These are phyloP conservation scores for Zygosaccharomyces sapae DNA, from an alignment of 1,139 yeast species.

Conservation along the genomic window DNA sequence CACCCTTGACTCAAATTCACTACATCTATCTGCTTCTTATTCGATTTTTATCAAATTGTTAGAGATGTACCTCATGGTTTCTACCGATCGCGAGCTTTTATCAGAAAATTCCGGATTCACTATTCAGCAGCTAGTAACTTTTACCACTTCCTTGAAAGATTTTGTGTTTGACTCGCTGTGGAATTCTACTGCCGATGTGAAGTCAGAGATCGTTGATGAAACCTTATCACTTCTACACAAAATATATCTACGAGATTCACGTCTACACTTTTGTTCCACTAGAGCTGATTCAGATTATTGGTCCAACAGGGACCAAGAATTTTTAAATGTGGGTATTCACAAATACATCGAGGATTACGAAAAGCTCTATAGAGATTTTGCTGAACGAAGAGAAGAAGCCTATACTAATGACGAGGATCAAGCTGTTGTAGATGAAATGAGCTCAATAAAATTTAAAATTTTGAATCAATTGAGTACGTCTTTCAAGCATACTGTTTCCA, in stretches of 20 bases:
- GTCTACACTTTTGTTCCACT: constrained; percentile 49
- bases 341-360: constrained; percentile 29
- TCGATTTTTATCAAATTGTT: constrained; percentile 45
- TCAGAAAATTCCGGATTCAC: constrained; percentile 43
- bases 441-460: constrained; percentile 13
- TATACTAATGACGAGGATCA: constrained; percentile 24
- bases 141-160: constrained; percentile 50
- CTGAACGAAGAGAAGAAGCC: constrained; percentile 23
- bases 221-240: constrained; percentile 60
- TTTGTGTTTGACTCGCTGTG: constrained; percentile 56
- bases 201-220: constrained; percentile 37
- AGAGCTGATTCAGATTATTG: constrained; percentile 48
- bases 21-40: constrained; percentile 27
- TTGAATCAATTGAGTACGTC: constrained; percentile 15
- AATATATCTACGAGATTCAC: constrained; percentile 62
- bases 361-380: constrained; percentile 24
- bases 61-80: constrained; percentile 56
- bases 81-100: constrained; percentile 66
- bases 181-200: constrained; percentile 27
- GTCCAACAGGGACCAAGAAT: constrained; percentile 40
- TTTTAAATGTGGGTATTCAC: constrained; percentile 24
- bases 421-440: constrained; percentile 10
- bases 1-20: constrained; percentile 34
- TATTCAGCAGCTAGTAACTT: constrained; percentile 42
- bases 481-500: constrained; percentile 15